Evolutionary conservation across 1,139 yeast species (phyloP).

Genomic region (Saccharomyces pastorianus): DNA sequence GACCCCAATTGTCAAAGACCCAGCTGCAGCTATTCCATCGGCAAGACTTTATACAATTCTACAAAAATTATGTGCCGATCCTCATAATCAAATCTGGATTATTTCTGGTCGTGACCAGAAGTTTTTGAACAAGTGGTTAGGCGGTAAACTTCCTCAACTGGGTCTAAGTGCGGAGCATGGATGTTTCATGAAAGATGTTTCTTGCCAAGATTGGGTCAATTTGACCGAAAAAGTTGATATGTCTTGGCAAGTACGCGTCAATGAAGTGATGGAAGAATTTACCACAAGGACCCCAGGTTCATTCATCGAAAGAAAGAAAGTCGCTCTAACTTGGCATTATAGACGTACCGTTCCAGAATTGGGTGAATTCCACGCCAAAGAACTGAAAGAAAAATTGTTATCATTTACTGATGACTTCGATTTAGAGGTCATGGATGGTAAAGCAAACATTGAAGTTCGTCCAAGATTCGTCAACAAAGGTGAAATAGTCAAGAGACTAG

Average conservation of each 20-base stretch:
- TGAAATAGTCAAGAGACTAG: constrained; percentile 79
- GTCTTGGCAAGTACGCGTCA: constrained; percentile 87
- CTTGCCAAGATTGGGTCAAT: constrained; percentile 63
- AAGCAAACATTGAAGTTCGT: constrained; percentile 93
- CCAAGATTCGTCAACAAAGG: constrained; percentile 94
- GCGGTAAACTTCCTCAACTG: constrained; percentile 47
- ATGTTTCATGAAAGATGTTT: constrained; percentile 75
- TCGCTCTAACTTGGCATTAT: constrained; percentile 97
- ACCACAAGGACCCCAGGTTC: constrained; percentile 91
- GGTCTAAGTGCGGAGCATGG: constrained; percentile 98
- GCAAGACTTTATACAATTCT: constrained; percentile 57
- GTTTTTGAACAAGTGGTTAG: constrained; percentile 85
- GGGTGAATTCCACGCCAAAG: constrained; percentile 77
- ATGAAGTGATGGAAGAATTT: constrained; percentile 60
- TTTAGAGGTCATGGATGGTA: constrained; percentile 94
- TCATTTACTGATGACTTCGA: constrained; percentile 63
- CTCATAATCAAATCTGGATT: constrained; percentile 84
- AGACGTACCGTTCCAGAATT: constrained; percentile 89
- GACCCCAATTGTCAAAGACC: constrained; percentile 91
- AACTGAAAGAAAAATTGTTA: constrained; percentile 58
- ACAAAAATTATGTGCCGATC: constrained; percentile 58
- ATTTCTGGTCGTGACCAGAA: constrained; percentile 93
- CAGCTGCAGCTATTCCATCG: constrained; percentile 97
- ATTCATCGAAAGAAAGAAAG: constrained; percentile 77
- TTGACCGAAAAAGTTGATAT: constrained; percentile 77